A percentile compares a stretch with the other conserved stretches of the same genome.
Conservation (phyloP, 176 grass and related monocot species). For the Cenchrus americanus region DNA sequence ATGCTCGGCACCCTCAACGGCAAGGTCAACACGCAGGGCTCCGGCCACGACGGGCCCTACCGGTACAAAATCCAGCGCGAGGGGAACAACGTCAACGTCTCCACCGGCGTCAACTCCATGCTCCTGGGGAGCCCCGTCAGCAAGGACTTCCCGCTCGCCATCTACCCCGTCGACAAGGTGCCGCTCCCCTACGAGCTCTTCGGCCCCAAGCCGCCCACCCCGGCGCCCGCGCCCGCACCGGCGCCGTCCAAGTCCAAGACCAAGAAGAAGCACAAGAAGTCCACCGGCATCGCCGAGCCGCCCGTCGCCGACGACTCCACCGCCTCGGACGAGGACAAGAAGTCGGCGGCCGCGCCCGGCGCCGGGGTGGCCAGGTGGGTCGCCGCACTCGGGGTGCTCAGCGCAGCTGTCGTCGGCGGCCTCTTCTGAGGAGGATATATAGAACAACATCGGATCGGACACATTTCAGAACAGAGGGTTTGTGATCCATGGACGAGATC, state of each 20-base stretch:
- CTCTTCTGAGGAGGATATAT: conserved; percentile 10
- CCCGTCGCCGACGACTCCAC: conserved; percentile 29
- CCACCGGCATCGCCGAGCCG: conserved; percentile 45
- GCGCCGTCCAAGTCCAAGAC: conserved; percentile 48
- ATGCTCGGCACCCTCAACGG: conserved; percentile 57
- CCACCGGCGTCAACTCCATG: conserved; percentile 69
- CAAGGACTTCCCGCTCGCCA: conserved; percentile 63
- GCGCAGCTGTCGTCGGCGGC: conserved; percentile 5
- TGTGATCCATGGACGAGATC: conserved; percentile 1
- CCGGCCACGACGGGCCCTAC: conserved; percentile 63
- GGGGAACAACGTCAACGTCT: conserved; percentile 56
- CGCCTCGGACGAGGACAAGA: conserved; percentile 4
- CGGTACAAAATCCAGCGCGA: conserved; percentile 55
- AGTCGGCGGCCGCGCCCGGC: conserved; percentile 20
- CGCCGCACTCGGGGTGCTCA: conserved; percentile 24
- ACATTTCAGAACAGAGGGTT: not conserved
- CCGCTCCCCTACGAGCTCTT: conserved; percentile 78
- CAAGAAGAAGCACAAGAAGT: conserved; percentile 69
- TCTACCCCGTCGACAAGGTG: conserved; percentile 73
- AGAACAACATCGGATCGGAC: not conserved
- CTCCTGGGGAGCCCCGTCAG: conserved; percentile 43
- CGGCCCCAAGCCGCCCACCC: conserved; percentile 64
- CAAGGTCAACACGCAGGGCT: conserved; percentile 77
- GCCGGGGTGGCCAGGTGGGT: conserved; percentile 40
- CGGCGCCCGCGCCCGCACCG: conserved; percentile 41